Conservation (phyloP, 2,329 filamentous ascomycete genomes). For the Hirsutella rhossiliensis region DNA sequence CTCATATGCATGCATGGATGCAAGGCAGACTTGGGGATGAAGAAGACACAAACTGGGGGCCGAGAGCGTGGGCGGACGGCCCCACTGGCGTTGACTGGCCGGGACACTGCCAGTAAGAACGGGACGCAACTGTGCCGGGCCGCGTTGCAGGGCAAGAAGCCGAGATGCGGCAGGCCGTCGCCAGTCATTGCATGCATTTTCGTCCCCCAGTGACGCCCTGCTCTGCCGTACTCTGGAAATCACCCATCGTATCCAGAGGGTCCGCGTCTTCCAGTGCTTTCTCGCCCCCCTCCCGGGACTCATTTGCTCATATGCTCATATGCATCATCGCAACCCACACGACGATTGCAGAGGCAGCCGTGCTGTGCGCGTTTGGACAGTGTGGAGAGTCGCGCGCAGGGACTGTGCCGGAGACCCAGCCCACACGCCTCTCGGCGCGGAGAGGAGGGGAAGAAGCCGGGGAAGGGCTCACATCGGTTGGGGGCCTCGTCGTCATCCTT, state of each 20-base stretch:
- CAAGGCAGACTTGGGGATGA: background rate
- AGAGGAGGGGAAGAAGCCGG: too few species aligned
- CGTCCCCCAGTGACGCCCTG: background rate
- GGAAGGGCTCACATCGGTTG: too few species aligned
- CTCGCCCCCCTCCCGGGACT: too few species aligned
- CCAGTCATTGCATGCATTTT: background rate
- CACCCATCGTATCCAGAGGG: background rate
- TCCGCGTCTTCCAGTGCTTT: too few species aligned
- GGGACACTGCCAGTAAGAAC: too few species aligned
- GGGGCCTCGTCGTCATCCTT: too few species aligned
- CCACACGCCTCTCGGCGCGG: too few species aligned
- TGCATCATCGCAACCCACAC: background rate
- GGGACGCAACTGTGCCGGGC: background rate
- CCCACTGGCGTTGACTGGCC: background rate
- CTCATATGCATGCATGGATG: background rate
- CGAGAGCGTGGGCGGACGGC: background rate
- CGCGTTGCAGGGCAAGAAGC: background rate
- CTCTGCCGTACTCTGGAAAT: background rate
- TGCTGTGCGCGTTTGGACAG: background rate
- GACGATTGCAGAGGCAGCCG: conserved; percentile 1
- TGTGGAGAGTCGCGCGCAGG: too few species aligned
- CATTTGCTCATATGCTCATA: too few species aligned
- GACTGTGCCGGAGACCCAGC: too few species aligned
- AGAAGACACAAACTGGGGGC: background rate
- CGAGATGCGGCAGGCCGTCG: background rate